A percentile compares a stretch with the other conserved stretches of the same genome.
Evolutionary conservation across 2,329 filamentous ascomycete species (phyloP).

Genomic region (Diaporthe velutina): DNA sequence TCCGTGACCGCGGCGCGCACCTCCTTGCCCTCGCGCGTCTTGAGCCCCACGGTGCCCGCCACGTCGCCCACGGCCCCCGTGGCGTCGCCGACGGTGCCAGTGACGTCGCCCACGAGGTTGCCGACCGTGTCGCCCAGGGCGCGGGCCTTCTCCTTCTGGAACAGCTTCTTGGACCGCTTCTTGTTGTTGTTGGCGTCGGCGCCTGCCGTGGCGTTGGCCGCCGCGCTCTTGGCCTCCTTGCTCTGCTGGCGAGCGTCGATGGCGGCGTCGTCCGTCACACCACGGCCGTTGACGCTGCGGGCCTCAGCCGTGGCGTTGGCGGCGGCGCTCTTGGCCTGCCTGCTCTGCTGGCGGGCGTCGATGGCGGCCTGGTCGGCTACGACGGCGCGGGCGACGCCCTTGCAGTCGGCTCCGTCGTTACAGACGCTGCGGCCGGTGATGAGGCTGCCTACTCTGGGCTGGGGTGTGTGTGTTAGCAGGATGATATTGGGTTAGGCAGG

Average conservation of each 20-base stretch:
- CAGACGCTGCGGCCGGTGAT: conserved; percentile 5
- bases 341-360: background rate
- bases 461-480: background rate
- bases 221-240: background rate
- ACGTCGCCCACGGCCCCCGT: background rate
- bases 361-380: conserved; percentile 10
- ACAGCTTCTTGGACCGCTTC: conserved; percentile 8
- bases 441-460: conserved; percentile 12
- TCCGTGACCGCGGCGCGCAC: background rate
- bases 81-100: background rate
- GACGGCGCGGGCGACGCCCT: conserved; percentile 10
- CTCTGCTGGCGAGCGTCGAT: background rate
- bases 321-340: background rate
- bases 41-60: background rate
- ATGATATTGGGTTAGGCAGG: background rate
- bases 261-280: background rate
- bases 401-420: conserved; percentile 3
- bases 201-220: background rate
- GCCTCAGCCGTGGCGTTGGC: conserved; percentile 1
- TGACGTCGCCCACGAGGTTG: background rate
- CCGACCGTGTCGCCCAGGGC: background rate
- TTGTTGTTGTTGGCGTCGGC: background rate
- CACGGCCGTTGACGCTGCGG: too few species aligned
- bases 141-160: background rate
- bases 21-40: conserved; percentile 5